phyloP scores from a whole-genome alignment of 345 rosid species.

The Bretschneidera sinensis region DNA sequence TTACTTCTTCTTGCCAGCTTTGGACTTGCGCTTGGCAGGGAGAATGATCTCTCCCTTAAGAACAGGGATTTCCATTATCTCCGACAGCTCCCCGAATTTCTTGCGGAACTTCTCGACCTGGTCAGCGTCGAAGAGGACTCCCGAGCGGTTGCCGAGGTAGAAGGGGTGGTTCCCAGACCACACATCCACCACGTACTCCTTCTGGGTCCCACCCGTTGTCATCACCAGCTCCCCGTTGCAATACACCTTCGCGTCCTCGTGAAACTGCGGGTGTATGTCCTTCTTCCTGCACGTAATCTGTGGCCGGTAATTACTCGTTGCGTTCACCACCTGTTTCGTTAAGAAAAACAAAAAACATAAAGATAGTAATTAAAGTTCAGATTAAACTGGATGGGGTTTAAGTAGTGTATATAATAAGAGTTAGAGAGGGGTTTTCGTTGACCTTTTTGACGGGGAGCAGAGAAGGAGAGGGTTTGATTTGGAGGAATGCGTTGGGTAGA shows the following conservation, averaged over 20 bases:
- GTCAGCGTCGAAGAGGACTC: slow-evolving; percentile 54
- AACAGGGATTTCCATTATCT: slow-evolving; percentile 80
- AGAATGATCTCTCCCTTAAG: slow-evolving; percentile 79
- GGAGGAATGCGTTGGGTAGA: slow-evolving; percentile 67
- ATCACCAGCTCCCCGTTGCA: slow-evolving; percentile 88
- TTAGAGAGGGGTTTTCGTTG: slow-evolving; percentile 6
- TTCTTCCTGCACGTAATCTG: slow-evolving; percentile 74
- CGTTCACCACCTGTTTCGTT: slow-evolving; percentile 21
- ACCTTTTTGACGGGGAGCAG: slow-evolving; percentile 38
- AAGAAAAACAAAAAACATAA: neutral
- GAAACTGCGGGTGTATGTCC: slow-evolving; percentile 73
- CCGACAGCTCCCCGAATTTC: slow-evolving; percentile 58
- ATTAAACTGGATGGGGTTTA: neutral
- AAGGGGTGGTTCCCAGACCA: slow-evolving; percentile 99
- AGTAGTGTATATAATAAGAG: neutral
- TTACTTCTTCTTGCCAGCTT: slow-evolving; percentile 53
- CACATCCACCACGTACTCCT: slow-evolving; percentile 87
- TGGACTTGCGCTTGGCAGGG: slow-evolving; percentile 44
- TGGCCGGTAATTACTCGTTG: slow-evolving; percentile 10
- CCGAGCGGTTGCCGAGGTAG: slow-evolving; percentile 75
- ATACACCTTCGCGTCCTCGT: slow-evolving; percentile 77
- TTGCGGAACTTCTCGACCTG: slow-evolving; percentile 93
- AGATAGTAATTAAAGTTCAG: neutral
- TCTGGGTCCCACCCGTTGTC: slow-evolving; percentile 90
- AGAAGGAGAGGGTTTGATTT: slow-evolving; percentile 42